Evolutionary conservation across 106 monocot genomes (phyloP).

Genomic region (Apostasia shenzhenica): DNA sequence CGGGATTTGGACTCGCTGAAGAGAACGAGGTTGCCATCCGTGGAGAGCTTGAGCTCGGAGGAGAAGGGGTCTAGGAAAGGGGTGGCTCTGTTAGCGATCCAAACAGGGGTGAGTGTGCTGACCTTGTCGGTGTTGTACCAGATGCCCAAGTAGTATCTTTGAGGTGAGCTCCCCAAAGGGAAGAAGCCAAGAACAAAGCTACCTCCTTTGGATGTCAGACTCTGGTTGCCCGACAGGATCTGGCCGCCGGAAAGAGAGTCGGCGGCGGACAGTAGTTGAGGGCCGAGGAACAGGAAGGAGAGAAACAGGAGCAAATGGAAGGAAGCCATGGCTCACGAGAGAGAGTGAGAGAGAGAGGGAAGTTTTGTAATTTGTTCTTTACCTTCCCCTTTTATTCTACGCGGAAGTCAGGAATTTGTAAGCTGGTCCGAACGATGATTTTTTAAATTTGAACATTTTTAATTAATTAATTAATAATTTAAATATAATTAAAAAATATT

Average conservation of each 20-base stretch:
- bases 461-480: too few species aligned
- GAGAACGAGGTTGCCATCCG: not conserved
- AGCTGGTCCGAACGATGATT: too few species aligned
- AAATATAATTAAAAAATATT: too few species aligned
- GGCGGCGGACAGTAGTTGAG: not conserved
- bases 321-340: too few species aligned
- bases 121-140: constrained; percentile 3
- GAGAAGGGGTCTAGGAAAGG: not conserved
- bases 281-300: not conserved
- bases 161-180: not conserved
- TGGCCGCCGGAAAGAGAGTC: constrained; percentile 1
- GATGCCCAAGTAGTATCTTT: constrained; percentile 1
- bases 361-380: too few species aligned
- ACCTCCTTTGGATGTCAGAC: not conserved
- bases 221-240: constrained; percentile 6
- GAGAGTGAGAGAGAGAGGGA: too few species aligned
- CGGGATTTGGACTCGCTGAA: not conserved
- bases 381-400: too few species aligned
- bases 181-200: constrained; percentile 8
- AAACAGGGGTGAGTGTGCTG: not conserved
- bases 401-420: too few species aligned
- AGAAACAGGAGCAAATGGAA: not conserved
- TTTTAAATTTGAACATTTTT: too few species aligned
- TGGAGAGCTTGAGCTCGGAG: constrained; percentile 2
- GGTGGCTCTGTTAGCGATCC: constrained; percentile 5